Evolutionary conservation across 2,329 filamentous ascomycete genomes (phyloP), one percentile per base, ranked within the genome.

Genomic region (Aphanoascus verrucosus): DNA sequence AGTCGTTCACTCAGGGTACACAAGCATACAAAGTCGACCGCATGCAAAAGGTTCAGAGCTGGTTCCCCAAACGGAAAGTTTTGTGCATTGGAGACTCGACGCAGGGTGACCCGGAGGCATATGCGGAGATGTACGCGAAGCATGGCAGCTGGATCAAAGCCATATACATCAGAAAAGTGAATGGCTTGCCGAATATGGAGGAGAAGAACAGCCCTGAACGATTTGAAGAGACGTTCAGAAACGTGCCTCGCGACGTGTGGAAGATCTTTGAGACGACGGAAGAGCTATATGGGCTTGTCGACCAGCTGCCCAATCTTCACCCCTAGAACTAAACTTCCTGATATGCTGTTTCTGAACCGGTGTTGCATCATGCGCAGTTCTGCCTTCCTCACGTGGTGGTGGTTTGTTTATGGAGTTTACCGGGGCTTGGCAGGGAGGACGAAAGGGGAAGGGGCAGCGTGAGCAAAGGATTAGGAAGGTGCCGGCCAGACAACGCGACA

Each of bases 51-150:
- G 80, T 97, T 23, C 79, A 88, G 60, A 69, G 71, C 1, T 93
- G 86, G 86, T 76, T 96, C 47, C 91, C 91, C 0, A 77, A 78
- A 60, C 77, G 86, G 56, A 86, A 84, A 61, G 84, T 94, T 71
- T 80, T 97, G 57, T 84, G 84, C 60, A 83, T 97, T 59, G 91
- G 91, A 0, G 91, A 97, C 69, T 91, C 85, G 38, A 96, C 90
- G 0, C 91, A 96, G 69, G 85, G 81, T 23, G 91, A 97, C 62
- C 90, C 91, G 0, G 91, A 97, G 66, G 81, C 87, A 0, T 97
- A 96, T 64, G 90, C 84, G 28, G 83, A 90, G 60, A 82, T 88
- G 69, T 89, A 77, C 57, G 67, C 82, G 50, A 76, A 77, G 47
- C 80, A 83, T 57, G 83, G 84, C 0, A 80, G 78, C 5, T 96